Base-by-base conservation (phyloP, 257 asterid species). In the Scutellaria minor region DNA sequence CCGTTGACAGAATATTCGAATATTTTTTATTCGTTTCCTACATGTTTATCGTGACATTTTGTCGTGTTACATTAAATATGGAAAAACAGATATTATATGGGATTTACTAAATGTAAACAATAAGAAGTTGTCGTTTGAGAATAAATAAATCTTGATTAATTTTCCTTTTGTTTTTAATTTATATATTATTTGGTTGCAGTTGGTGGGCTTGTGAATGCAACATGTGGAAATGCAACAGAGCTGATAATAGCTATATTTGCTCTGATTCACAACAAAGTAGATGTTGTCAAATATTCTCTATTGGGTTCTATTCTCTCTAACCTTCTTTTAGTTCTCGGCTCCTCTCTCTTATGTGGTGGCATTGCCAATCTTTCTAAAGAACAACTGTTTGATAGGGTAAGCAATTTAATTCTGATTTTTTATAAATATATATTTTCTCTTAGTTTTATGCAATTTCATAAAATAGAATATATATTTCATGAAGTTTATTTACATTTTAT, bases 191-290 rank as follows among this genome's bases (percentile, higher is more conserved):
- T 54, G 56, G 13, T 15, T 78, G 74, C 89, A 94, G 99, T 91
- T 78, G 99, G 99, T 40, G 99, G 99, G 40, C 98, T 94, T 57
- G 75, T 94, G 56, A 94, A 94, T 76, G 99, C 99, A 31, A 94
- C 99, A 35, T 94, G 97, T 79, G 99, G 99, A 57, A 94, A 94
- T 80, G 97, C 96, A 0, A 94, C 99, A 0, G 99, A 94, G 84
- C 85, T 94, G 40, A 85, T 94, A 46, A 94, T 94, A 64, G 91
- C 97, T 5, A 85, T 94, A 13, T 75, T 91, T 48, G 99, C 99
- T 22, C 74, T 94, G 8, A 8, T 82, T 24, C 66, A 84, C n/a
- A 75, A 83, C 87, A 91, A 91, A 82, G 89, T 94, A 3, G 90
- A 83, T 14, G 93, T 94, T 4, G 95, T 94, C 7, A 94, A 94